Conservation (phyloP, 139 green algal genomes). For the Chlamydomonas sp. region DNA sequence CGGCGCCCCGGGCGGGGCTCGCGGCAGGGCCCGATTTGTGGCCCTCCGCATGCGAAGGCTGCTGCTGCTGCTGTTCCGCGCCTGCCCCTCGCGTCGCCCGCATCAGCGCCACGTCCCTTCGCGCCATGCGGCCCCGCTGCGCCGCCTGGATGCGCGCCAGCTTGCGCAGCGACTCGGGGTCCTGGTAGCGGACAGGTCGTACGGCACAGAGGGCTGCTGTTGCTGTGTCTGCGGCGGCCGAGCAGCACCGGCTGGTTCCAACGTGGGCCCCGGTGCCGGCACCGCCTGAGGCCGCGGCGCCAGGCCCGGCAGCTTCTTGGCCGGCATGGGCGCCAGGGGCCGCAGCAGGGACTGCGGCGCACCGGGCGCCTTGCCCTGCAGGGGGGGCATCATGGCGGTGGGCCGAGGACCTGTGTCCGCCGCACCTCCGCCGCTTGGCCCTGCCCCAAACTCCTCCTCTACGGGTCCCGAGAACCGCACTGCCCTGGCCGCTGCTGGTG, state of each 20-base stretch:
- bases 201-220: neutral
- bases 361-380: neutral
- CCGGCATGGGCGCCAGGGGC: neutral
- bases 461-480: too few species aligned
- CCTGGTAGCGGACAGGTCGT: conserved; percentile 1
- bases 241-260: neutral
- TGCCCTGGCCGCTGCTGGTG: too few species aligned
- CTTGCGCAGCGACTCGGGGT: neutral
- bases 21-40: too few species aligned
- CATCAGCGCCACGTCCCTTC: neutral
- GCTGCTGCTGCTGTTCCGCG: neutral
- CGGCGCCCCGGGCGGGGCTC: too few species aligned
- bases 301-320: neutral
- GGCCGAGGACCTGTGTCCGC: too few species aligned
- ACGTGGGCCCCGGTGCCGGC: too few species aligned
- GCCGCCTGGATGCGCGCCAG: neutral
- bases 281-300: neutral
- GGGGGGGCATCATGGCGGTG: neutral
- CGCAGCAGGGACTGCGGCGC: conserved; percentile 22
- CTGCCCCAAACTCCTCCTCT: too few species aligned
- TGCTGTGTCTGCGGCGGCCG: neutral
- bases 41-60: too few species aligned
- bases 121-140: neutral
- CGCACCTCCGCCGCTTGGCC: too few species aligned
- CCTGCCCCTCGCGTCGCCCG: neutral